These are phyloP conservation scores for Rosa lucieae DNA, from an alignment of 306 rosid species.

Conservation along the genomic window DNA sequence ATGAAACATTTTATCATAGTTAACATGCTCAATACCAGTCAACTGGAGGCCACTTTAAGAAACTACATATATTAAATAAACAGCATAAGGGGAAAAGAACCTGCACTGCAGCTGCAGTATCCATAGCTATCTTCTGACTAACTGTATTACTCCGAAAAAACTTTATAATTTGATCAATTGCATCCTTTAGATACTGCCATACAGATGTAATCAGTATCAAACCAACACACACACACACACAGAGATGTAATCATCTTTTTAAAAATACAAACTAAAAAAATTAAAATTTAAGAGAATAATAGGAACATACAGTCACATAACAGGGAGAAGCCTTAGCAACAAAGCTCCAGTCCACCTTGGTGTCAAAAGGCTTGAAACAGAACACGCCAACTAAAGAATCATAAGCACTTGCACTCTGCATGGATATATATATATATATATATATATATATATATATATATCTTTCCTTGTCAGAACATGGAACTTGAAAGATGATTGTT, in stretches of 20 bases:
- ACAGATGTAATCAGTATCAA: slow-evolving; percentile 26
- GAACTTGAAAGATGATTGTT: slow-evolving; percentile 22
- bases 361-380: slow-evolving; percentile 75
- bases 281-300: slow-evolving; percentile 12
- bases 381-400: slow-evolving; percentile 80
- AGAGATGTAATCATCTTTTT: slow-evolving; percentile 14
- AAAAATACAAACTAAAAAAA: slow-evolving; percentile 1
- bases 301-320: slow-evolving; percentile 83
- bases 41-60: not conserved
- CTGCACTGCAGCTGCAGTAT: slow-evolving; percentile 98
- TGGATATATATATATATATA: not conserved
- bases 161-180: slow-evolving; percentile 69
- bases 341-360: slow-evolving; percentile 93
- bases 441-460: no score
- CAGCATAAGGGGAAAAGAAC: slow-evolving; percentile 34
- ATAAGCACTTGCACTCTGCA: slow-evolving; percentile 80
- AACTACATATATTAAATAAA: slow-evolving; percentile 20
- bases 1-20: not conserved
- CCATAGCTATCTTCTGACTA: slow-evolving; percentile 85
- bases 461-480: not conserved
- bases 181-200: slow-evolving; percentile 85
- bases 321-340: slow-evolving; percentile 97
- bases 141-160: slow-evolving; percentile 77
- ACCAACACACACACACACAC: not conserved
- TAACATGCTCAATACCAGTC: slow-evolving; percentile 14